Evolutionary conservation across 306 rosid genomes (phyloP).

Genomic region (Vicia faba): DNA sequence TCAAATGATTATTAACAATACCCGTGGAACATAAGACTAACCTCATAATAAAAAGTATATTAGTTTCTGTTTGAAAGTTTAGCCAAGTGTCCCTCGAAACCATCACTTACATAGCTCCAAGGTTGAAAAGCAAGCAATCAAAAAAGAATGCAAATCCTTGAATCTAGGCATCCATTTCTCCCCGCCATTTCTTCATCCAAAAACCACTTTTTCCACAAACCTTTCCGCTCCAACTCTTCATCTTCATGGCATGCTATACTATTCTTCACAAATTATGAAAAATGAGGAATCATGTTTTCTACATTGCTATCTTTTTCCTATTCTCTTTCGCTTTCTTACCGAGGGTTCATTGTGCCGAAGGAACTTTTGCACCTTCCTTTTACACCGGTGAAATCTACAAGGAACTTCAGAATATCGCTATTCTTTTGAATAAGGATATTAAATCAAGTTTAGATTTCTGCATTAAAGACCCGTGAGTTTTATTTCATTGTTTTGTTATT

Average conservation of each 20-base stretch:
- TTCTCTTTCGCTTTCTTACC: constrained; percentile 41
- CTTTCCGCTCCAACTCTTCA: neutral
- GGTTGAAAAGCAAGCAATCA: neutral
- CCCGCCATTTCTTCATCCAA: constrained; percentile 62
- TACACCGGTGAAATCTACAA: constrained; percentile 45
- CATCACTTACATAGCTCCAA: neutral
- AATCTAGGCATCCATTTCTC: constrained; percentile 67
- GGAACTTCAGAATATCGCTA: constrained; percentile 52
- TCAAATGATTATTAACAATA: too few relatives aligned
- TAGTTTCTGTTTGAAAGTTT: too few relatives aligned
- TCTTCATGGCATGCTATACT: constrained; percentile 15
- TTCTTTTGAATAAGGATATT: constrained; percentile 48
- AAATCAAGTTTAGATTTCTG: constrained; percentile 52
- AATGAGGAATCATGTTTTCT: constrained; percentile 41
- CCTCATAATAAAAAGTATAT: too few relatives aligned
- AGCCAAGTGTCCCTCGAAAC: constrained; percentile 2
- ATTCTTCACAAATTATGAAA: constrained; percentile 29
- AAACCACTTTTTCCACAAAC: constrained; percentile 35
- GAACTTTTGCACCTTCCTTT: constrained; percentile 37
- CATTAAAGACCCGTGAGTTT: constrained; percentile 69
- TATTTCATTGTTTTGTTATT: neutral
- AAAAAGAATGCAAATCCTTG: constrained; percentile 40
- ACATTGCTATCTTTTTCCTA: constrained; percentile 34
- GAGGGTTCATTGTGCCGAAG: constrained; percentile 40
- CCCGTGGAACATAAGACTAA: too few relatives aligned